phyloP scores from a whole-genome alignment of 177 flowering plant genomes.

The Vitis hybrid region DNA sequence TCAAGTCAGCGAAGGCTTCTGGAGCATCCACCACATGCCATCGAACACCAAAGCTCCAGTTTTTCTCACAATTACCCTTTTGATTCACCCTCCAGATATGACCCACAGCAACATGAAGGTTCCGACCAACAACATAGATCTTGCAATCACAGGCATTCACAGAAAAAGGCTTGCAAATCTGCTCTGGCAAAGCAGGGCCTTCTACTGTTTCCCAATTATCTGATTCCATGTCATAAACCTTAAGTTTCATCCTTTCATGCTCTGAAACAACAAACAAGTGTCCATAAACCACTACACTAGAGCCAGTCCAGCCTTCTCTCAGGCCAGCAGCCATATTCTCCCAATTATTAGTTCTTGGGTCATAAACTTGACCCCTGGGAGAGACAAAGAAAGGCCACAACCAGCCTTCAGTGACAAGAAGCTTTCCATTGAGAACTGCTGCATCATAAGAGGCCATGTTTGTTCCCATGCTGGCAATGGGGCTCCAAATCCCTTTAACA shows the following conservation, averaged over 20 bases:
- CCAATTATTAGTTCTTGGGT: constrained; percentile 49
- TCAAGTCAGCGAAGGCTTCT: constrained; percentile 42
- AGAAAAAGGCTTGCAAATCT: constrained; percentile 56
- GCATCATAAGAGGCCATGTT: constrained; percentile 55
- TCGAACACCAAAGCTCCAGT: constrained; percentile 44
- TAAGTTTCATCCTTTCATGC: constrained; percentile 54
- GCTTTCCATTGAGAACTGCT: constrained; percentile 55
- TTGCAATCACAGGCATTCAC: constrained; percentile 37
- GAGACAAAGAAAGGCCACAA: constrained; percentile 57
- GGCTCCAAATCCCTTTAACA: constrained; percentile 35
- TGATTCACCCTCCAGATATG: constrained; percentile 27
- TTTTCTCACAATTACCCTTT: constrained; percentile 21
- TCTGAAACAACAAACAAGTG: constrained; percentile 58
- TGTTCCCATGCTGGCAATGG: constrained; percentile 44
- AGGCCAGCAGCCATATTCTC: constrained; percentile 52
- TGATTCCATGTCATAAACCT: constrained; percentile 40
- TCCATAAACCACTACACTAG: constrained; percentile 48
- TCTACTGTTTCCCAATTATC: constrained; percentile 55
- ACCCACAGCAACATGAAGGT: constrained; percentile 68
- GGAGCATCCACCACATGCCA: constrained; percentile 77
- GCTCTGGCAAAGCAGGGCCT: constrained; percentile 53
- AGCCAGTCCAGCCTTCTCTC: constrained; percentile 69
- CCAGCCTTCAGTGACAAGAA: constrained; percentile 64
- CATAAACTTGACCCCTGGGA: constrained; percentile 58
- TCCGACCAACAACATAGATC: constrained; percentile 51